Evolutionary conservation across 768 basidiomycete genomes (phyloP), one percentile per base, ranked within the genome.

Genomic region (Leccinum disarticulatum): DNA sequence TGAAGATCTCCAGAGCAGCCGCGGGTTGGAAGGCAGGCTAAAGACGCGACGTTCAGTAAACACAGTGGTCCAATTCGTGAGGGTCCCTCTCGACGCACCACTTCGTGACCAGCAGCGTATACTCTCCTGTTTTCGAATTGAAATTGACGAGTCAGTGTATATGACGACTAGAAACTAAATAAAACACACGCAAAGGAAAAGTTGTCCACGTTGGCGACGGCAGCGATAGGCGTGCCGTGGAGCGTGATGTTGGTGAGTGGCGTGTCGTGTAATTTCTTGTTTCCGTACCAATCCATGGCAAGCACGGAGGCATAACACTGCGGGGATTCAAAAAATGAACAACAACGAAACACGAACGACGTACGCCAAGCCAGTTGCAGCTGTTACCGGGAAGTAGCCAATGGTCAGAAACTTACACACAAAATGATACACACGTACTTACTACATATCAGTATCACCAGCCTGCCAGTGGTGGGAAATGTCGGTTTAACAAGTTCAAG

Each of bases 111-210:
- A 6, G 86, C 74, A 60, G 68, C 76, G 66, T 76, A 87, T 0
- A 88, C 79, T 11, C 84, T 77, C 61, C 85, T 86, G 36, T 28
- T 15, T 19, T 17, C 6, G 33, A 22, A 22, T 22, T 22, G 22
- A 22, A 3, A 56, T 27, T n/a, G 22, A 15, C 31, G 38, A 15
- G 35, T 55, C 15, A 41, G 31, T 8, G 2, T 28, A 19, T 19
- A 17, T 35, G 4, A 30, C 6, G 6, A 15, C 2, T 15, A 15
- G 2, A 36, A 36, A 36, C 15, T 0, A 36, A 36, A 35, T 13
- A 35, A 13, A 22, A 80, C 85, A 66, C 58, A 87, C 85, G 85
- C 87, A 69, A 88, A 88, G 0, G 83, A 77, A 66, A 87, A 87
- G 59, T 85, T 85, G 61, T 83, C 84, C 35, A 88, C 81, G 52